These are phyloP conservation scores for Colletotrichum ledebouriae DNA, from an alignment of 2,329 filamentous ascomycete species.

Conservation along the genomic window DNA sequence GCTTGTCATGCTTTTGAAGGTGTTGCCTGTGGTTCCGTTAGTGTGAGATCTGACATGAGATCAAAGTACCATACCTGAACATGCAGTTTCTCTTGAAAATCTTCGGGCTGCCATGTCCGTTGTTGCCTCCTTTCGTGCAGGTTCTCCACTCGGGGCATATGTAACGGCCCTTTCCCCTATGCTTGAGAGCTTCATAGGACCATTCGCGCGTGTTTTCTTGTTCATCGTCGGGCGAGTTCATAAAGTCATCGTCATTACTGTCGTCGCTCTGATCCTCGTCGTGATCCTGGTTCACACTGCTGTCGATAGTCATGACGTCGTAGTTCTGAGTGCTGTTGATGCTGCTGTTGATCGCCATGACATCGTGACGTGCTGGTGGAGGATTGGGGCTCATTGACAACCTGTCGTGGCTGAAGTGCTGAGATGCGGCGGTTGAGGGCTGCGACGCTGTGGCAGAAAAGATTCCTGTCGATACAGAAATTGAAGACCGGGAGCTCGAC, in stretches of 20 bases:
- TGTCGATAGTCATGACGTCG: not conserved
- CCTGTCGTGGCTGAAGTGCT: conserved; percentile 1
- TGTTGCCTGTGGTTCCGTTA: conserved; percentile 52
- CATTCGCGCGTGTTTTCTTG: conserved; percentile 23
- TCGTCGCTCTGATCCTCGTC: conserved; percentile 15
- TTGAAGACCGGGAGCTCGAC: conserved; percentile 40
- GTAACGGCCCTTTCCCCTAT: conserved; percentile 56
- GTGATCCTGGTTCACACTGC: conserved; percentile 1
- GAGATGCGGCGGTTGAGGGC: conserved; percentile 25
- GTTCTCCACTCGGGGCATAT: conserved; percentile 52
- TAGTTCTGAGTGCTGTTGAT: conserved; percentile 1
- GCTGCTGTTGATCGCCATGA: not conserved
- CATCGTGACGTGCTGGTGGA: conserved; percentile 6
- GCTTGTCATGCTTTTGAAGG: conserved; percentile 59
- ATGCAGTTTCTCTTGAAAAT: conserved; percentile 57
- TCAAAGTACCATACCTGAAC: conserved; percentile 51
- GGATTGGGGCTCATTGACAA: conserved; percentile 20
- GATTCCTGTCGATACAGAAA: conserved; percentile 29
- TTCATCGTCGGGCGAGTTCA: conserved; percentile 4
- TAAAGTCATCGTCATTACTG: conserved; percentile 22
- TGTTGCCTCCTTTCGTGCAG: conserved; percentile 58
- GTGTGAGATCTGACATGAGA: not conserved
- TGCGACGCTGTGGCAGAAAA: conserved; percentile 29
- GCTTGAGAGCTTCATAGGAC: conserved; percentile 55
- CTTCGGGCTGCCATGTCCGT: conserved; percentile 54